Evolutionary conservation across 192 early-diverging fungal genomes (phyloP), one percentile per base, ranked within the genome.

Genomic region (Bifiguratus adelaidae): DNA sequence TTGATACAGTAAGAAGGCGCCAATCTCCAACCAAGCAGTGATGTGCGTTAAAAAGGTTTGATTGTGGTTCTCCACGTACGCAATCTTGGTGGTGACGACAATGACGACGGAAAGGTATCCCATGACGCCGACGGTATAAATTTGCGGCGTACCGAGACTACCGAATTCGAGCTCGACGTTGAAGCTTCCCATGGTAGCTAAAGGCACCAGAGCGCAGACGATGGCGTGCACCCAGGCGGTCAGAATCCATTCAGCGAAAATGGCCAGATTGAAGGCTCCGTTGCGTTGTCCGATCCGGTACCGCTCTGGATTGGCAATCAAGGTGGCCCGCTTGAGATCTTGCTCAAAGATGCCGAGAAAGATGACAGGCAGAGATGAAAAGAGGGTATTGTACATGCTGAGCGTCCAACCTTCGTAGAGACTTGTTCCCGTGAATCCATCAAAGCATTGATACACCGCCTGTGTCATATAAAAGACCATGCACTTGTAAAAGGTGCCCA

Each of bases 401-500:
- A 90, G 65, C 5, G 82, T 86, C 80, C 80, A 87, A 44, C 68
- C 67, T 64, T 88, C 84, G 47, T 80, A 83, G 44, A 86, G 46
- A 7, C 75, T 76, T 2, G 86, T 84, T 32, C 83, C 85, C 21
- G 80, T 76, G 54, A 74, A 87, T 19, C 84, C 88, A 7, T 78
- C 78, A 53, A 73, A 87, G 38, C 81, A 67, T 65, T 87, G 85
- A 67, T 79, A 88, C 4, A 85, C 55, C 5, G 76, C 73, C 61
- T 88, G 88, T 0, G 83, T 80, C 3, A 74, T 32, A 43, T 87
- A 89, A 48, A 86, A 89, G 6, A 75, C 74, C 60, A 87, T 82
- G 49, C 85, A 82, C 65, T 91, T 91, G 73, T 89, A 89, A 57
- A 91, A 86, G 15, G 86, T 88, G n/a, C 84, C 86, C 62, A 89